A percentile compares a stretch with the other conserved stretches of the same genome.
Conservation (phyloP, 805 yeast species). For the Candida stauntonica region DNA sequence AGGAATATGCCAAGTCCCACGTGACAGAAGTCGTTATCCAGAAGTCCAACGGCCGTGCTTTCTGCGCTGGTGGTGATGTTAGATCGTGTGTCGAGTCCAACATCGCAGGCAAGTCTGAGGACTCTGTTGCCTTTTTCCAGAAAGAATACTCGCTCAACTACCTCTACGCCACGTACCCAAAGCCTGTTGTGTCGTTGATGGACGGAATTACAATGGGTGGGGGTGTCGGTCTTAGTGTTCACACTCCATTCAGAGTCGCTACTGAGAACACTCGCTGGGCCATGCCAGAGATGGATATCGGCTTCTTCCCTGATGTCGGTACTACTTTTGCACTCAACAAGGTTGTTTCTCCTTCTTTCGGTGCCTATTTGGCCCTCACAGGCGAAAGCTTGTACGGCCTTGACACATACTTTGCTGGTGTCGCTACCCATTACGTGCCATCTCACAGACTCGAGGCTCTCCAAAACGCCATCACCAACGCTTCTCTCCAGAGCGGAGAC, state of each 20-base stretch:
- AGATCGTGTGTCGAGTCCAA: slow-evolving; percentile 69
- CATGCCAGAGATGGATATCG: slow-evolving; percentile 98
- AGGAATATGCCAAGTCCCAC: slow-evolving; percentile 70
- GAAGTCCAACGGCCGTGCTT: slow-evolving; percentile 55
- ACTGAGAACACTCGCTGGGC: slow-evolving; percentile 88
- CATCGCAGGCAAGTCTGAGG: slow-evolving; percentile 38
- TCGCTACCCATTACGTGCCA: slow-evolving; percentile 87
- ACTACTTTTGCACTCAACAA: slow-evolving; percentile 85
- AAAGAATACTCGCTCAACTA: slow-evolving; percentile 80
- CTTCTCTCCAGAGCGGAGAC: slow-evolving; percentile 23
- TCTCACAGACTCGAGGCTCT: slow-evolving; percentile 58
- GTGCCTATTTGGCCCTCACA: slow-evolving; percentile 81
- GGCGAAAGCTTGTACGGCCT: slow-evolving; percentile 73
- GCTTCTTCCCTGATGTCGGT: slow-evolving; percentile 95
- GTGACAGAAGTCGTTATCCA: slow-evolving; percentile 63
- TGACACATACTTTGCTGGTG: slow-evolving; percentile 79
- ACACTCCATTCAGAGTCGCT: slow-evolving; percentile 90
- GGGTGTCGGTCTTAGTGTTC: slow-evolving; percentile 89
- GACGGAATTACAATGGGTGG: slow-evolving; percentile 98
- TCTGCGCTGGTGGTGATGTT: slow-evolving; percentile 97
- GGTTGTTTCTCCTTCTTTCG: slow-evolving; percentile 69
- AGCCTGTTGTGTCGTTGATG: slow-evolving; percentile 82
- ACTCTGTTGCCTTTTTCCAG: slow-evolving; percentile 65
- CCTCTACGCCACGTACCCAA: slow-evolving; percentile 72
- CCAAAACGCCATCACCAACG: slow-evolving; percentile 54